A percentile compares a stretch with the other conserved stretches of the same genome.
phyloP scores from a whole-genome alignment of 768 basidiomycete genomes.

The Mycena vulgaris region DNA sequence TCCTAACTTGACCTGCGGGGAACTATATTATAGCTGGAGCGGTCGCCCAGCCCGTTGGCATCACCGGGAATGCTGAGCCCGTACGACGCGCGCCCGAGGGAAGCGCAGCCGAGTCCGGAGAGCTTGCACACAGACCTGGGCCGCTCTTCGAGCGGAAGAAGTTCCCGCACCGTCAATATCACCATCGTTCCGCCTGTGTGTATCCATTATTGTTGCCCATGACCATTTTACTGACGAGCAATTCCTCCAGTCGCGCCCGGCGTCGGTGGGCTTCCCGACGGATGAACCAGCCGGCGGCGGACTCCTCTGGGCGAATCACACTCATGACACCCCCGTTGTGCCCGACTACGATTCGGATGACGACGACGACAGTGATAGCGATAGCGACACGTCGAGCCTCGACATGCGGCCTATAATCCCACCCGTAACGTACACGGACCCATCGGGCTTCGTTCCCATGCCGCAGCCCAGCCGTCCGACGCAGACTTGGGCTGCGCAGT shows the following conservation, averaged over 20 bases:
- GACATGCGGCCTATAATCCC: conserved; percentile 10
- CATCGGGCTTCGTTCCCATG: conserved; percentile 23
- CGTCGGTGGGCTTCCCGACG: conserved; percentile 6
- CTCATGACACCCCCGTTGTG: neutral
- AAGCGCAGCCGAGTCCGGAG: conserved; percentile 14
- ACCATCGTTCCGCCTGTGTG: conserved; percentile 25
- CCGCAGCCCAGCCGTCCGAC: neutral
- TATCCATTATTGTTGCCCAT: neutral
- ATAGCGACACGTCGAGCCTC: conserved; percentile 7
- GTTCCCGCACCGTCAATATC: conserved; percentile 19
- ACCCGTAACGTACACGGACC: conserved; percentile 25
- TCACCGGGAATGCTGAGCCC: conserved; percentile 33
- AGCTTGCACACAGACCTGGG: conserved; percentile 10
- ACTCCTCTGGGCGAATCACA: conserved; percentile 28
- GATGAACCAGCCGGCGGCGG: neutral
- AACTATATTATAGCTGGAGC: neutral
- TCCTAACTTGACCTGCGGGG: too few species aligned
- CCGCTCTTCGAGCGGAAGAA: conserved; percentile 24
- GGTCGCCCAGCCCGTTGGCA: conserved; percentile 24
- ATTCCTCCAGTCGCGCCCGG: conserved; percentile 19
- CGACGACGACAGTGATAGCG: conserved; percentile 19
- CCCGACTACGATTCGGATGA: too few species aligned
- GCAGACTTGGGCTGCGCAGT: neutral
- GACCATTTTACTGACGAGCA: too few species aligned
- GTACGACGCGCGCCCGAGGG: neutral